Base-by-base conservation (phyloP, 306 rosid species). In the Casuarina equisetifolia region DNA sequence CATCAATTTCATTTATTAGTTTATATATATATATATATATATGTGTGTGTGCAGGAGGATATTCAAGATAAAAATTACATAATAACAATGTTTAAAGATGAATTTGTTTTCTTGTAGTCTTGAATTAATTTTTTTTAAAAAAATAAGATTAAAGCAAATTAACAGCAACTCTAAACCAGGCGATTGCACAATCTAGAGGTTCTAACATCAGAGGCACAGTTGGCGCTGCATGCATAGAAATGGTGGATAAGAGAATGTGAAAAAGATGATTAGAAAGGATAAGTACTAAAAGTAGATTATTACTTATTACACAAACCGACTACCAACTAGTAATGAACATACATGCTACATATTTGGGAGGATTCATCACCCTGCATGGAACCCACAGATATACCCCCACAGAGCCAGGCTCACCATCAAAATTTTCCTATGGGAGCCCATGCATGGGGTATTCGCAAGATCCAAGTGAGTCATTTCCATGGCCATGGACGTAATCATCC, bases 401-500 rank as follows among this genome's bases (percentile, higher is more conserved):
- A 12, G 62, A 17, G 32, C 49, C 62, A 25, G 50, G 19, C 6
- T 50, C 36, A 35, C 16, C 43, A 17, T 75, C 62, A 32, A 63
- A n/a, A 13, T 44, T 16, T 16, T 12, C 40, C 53, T 7, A 42
- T 1, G 43, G 15, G 9, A 25, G 71, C 44, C 79, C 16, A 66
- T 66, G 54, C 73, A 50, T 50, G 63, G 39, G 62, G 69, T 71
- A 82, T 35, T 58, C 71, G 53, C 74, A 5, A 42, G 62, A 42
- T 66, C 48, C 51, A 69, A 38, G 48, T 78, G 75, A 73, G 62
- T 58, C 80, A 79, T 35, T 72, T 20, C 79, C 68, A 70, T 72
- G 46, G 61, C 72, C 64, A 69, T 78, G 55, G 51, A 43, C 58
- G 84, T 79, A 62, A 5, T 76, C 57, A 61, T 64, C 55, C 52